A percentile compares a stretch with the other conserved stretches of the same genome.
phyloP scores from a whole-genome alignment of 805 yeast genomes.

The Saturnispora zaruensis region DNA sequence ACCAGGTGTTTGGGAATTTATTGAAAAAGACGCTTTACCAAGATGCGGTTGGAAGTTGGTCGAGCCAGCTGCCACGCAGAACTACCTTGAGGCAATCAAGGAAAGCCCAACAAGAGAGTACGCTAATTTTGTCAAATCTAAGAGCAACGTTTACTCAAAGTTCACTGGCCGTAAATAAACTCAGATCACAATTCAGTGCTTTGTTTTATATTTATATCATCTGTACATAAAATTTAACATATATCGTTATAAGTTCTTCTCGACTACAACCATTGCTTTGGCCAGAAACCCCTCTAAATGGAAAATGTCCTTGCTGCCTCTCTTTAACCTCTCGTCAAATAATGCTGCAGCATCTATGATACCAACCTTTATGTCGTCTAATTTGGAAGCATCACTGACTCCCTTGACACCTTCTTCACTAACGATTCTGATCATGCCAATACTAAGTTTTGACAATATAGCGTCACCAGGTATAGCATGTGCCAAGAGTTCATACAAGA shows the following conservation, averaged over 20 bases:
- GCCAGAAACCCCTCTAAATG: slow-evolving; percentile 95
- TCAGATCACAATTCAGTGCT: not conserved
- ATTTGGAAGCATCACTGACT: not conserved
- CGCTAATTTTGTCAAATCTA: slow-evolving; percentile 44
- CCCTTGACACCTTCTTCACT: slow-evolving; percentile 17
- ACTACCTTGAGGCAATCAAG: slow-evolving; percentile 47
- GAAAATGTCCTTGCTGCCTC: slow-evolving; percentile 84
- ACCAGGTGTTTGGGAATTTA: slow-evolving; percentile 87
- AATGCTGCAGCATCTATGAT: slow-evolving; percentile 54
- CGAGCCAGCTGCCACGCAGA: slow-evolving; percentile 34
- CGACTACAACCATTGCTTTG: slow-evolving; percentile 65
- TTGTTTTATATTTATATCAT: not conserved
- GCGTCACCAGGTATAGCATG: slow-evolving; percentile 89
- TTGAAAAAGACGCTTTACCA: slow-evolving; percentile 52
- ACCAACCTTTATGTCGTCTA: slow-evolving; percentile 29
- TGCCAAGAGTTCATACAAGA: slow-evolving; percentile 74
- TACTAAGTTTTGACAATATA: slow-evolving; percentile 55
- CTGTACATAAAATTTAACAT: slow-evolving; percentile 2
- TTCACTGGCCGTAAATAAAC: slow-evolving; percentile 25
- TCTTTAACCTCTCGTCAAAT: slow-evolving; percentile 77
- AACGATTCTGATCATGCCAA: slow-evolving; percentile 26
- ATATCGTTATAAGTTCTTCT: slow-evolving; percentile 31
- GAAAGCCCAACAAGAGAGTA: slow-evolving; percentile 59
- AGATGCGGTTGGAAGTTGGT: slow-evolving; percentile 63
- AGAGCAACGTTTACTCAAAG: slow-evolving; percentile 41